Evolutionary conservation across 129 eudicot species (phyloP).

Genomic region (Deinandra increscens): DNA sequence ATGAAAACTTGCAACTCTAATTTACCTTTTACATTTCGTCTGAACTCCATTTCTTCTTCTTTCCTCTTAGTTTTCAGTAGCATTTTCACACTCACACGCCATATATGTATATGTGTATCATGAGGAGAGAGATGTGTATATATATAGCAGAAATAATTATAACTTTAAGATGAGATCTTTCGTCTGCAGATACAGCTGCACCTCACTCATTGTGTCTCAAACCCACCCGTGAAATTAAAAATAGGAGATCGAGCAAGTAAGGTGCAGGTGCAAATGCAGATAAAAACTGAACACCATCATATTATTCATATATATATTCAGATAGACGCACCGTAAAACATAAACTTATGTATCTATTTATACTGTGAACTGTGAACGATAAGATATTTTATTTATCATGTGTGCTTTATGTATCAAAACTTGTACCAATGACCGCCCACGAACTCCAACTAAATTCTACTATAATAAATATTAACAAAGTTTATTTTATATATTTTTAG

Average conservation of each 20-base stretch:
- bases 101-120: not conserved
- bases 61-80: not conserved
- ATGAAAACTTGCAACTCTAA: not conserved
- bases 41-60: not conserved
- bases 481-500: too few species aligned
- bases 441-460: too few species aligned
- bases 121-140: too few species aligned
- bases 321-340: constrained; percentile 1
- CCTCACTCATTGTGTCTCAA: constrained; percentile 33
- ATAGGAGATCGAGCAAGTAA: not conserved
- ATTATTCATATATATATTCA: too few species aligned
- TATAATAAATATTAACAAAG: too few species aligned
- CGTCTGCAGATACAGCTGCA: constrained; percentile 46
- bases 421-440: constrained; percentile 11
- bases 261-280: constrained; percentile 83
- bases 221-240: not conserved
- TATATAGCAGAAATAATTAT: too few species aligned
- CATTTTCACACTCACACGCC: too few species aligned
- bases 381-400: not conserved
- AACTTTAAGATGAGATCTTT: constrained; percentile 34
- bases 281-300: constrained; percentile 20
- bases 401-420: constrained; percentile 12
- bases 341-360: not conserved
- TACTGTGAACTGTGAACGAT: not conserved
- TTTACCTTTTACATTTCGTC: not conserved